These are phyloP conservation scores for Saccharata proteae DNA, from an alignment of 2,329 filamentous ascomycete species.

Conservation along the genomic window DNA sequence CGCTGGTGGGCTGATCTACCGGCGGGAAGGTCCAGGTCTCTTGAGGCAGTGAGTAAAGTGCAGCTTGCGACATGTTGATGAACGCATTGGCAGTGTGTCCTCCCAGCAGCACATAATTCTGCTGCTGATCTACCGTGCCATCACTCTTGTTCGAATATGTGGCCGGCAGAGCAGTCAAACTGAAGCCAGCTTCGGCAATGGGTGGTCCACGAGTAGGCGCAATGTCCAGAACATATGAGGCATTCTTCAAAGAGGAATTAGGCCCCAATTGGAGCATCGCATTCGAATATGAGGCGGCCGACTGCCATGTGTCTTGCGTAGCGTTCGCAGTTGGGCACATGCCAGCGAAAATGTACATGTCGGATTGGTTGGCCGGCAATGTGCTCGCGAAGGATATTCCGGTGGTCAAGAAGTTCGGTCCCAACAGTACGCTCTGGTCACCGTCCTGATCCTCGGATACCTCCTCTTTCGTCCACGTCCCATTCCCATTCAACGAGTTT, in stretches of 20 bases:
- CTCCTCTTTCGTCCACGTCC: constrained; percentile 42
- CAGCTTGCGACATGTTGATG: constrained; percentile 87
- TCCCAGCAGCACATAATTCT: constrained; percentile 69
- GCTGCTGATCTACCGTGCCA: constrained; percentile 56
- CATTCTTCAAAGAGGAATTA: constrained; percentile 28
- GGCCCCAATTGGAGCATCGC: constrained; percentile 58
- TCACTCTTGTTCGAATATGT: constrained; percentile 55
- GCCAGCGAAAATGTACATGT: constrained; percentile 70
- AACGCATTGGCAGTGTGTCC: constrained; percentile 76
- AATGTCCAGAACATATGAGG: constrained; percentile 33
- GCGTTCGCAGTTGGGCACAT: constrained; percentile 56
- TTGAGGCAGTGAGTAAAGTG: constrained; percentile 75
- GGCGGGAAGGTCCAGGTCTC: constrained; percentile 74
- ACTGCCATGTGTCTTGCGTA: constrained; percentile 47
- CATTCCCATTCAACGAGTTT: constrained; percentile 33
- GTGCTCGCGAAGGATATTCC: constrained; percentile 58
- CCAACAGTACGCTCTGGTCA: constrained; percentile 24
- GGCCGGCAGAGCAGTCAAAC: constrained; percentile 60
- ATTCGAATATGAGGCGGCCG: constrained; percentile 65
- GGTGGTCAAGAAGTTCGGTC: constrained; percentile 45
- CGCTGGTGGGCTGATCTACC: constrained; percentile 38
- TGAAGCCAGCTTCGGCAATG: constrained; percentile 76
- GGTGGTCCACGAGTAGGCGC: constrained; percentile 49
- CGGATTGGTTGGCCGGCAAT: constrained; percentile 40
- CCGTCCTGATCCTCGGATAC: constrained; percentile 21